Evolutionary conservation across 306 rosid species (phyloP), one percentile per base, ranked within the genome.

Genomic region (Aeschynomene evenia): DNA sequence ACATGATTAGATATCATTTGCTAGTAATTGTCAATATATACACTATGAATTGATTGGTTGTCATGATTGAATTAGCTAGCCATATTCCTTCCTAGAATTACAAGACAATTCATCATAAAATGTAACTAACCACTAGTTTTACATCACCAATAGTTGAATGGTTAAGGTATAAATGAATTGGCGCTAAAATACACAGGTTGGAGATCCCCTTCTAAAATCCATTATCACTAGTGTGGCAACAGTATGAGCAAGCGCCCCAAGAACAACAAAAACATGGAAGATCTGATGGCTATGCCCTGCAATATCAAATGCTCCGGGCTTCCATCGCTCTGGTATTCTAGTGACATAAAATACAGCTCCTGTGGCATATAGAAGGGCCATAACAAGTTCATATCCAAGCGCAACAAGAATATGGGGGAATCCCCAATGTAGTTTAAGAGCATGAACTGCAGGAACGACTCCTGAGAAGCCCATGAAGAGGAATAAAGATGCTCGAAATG

Each of bases 251-350:
- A 94, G 88, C 0, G 96, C 98, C 43, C 94, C 97, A 1, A 94
- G 83, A 65, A 90, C 92, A 40, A 91, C 97, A 70, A 94, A 87
- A 34, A 84, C 78, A 52, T 94, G 97, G 76, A 94, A 94, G 20
- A 94, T 80, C 88, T 94, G 99, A 70, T 94, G 99, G 84, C 97
- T 94, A 43, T 94, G 99, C 14, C 97, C 95, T 9, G 95, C 96
- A 78, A 94, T 77, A 70, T 94, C 97, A 4, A 94, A 94, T 14
- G 85, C 81, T 61, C 96, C 99, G 0, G 96, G 99, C 77, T 86
- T 88, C 97, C 96, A 91, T 74, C 83, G 48, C 62, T 94, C 95
- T 1, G 96, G 99, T 54, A 94, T 76, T 68, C 99, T 75, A 53
- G 80, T 74, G 2, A 91, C 79, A 26, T 94, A 94, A 78, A 90